Evolutionary conservation across 768 basidiomycete genomes (phyloP).

Genomic region (Mycena maculata): DNA sequence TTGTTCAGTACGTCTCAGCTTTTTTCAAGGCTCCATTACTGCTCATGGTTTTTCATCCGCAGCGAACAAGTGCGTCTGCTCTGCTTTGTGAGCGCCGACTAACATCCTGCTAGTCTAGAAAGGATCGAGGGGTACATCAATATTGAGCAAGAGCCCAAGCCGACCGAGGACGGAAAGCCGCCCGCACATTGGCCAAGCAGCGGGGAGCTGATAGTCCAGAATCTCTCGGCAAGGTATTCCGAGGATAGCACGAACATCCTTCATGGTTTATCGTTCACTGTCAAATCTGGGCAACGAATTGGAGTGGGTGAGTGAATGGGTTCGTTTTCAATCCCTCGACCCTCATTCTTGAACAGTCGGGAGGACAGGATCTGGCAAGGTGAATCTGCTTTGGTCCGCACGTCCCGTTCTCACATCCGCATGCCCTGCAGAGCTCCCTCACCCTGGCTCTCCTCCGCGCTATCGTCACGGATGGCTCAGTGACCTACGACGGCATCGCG

Average conservation of each 20-base stretch:
- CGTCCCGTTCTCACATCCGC: not conserved
- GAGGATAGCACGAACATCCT: conserved; percentile 63
- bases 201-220: conserved; percentile 64
- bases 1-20: not conserved
- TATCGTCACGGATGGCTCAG: conserved; percentile 46
- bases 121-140: conserved; percentile 74
- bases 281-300: conserved; percentile 66
- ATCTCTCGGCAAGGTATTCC: conserved; percentile 68
- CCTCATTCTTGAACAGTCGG: conserved; percentile 46
- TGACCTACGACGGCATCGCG: conserved; percentile 56
- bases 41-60: no score
- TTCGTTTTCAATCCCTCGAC: not conserved
- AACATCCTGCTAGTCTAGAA: conserved; percentile 58
- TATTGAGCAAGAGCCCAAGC: conserved; percentile 65
- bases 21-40: not conserved
- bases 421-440: conserved; percentile 61
- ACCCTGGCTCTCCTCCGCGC: conserved; percentile 63
- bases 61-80: conserved; percentile 13
- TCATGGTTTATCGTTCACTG: conserved; percentile 60
- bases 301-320: conserved; percentile 52
- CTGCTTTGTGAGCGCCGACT: not conserved
- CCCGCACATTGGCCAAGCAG: conserved; percentile 76
- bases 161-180: conserved; percentile 55
- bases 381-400: conserved; percentile 20
- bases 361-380: conserved; percentile 60